Evolutionary conservation across 352 stramenopile species (phyloP).

Genomic region (Phytopythium sindhum): DNA sequence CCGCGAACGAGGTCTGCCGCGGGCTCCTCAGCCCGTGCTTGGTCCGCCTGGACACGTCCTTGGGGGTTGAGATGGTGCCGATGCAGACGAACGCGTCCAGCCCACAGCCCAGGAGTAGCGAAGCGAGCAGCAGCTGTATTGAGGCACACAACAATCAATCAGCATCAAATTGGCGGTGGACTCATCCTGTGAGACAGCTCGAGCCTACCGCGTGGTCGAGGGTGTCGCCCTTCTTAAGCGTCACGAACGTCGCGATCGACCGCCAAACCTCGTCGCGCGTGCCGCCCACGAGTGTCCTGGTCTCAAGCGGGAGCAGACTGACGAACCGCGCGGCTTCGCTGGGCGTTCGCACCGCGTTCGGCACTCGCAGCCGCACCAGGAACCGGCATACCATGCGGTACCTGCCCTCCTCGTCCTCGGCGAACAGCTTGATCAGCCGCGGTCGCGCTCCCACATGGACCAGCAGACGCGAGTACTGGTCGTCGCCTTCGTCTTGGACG

Average conservation of each 20-base stretch:
- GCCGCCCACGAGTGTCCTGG: slow-evolving; percentile 46
- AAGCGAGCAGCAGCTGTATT: slow-evolving; percentile 72
- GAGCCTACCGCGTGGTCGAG: slow-evolving; percentile 73
- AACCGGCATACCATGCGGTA: slow-evolving; percentile 89
- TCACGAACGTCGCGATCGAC: slow-evolving; percentile 65
- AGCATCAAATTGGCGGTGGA: background rate
- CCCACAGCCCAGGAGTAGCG: slow-evolving; percentile 85
- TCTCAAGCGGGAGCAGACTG: slow-evolving; percentile 66
- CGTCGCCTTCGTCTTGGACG: slow-evolving; percentile 9
- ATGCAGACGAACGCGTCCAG: slow-evolving; percentile 87
- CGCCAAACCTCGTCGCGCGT: slow-evolving; percentile 73
- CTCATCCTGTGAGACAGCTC: background rate
- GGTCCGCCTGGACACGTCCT: slow-evolving; percentile 13
- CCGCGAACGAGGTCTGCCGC: background rate
- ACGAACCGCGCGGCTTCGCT: slow-evolving; percentile 87
- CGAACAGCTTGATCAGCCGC: slow-evolving; percentile 79
- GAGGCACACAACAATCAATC: slow-evolving; percentile 4
- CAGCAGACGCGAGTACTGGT: slow-evolving; percentile 20
- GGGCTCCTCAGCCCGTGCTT: background rate
- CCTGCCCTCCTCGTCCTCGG: slow-evolving; percentile 82
- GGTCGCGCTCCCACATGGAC: slow-evolving; percentile 12
- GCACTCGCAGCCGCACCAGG: slow-evolving; percentile 50
- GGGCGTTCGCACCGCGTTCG: slow-evolving; percentile 50
- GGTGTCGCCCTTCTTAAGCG: slow-evolving; percentile 66
- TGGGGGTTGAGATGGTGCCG: slow-evolving; percentile 54